Evolutionary conservation across 2,329 filamentous ascomycete genomes (phyloP), one percentile per base, ranked within the genome.

Genomic region (Eutypella sp.): DNA sequence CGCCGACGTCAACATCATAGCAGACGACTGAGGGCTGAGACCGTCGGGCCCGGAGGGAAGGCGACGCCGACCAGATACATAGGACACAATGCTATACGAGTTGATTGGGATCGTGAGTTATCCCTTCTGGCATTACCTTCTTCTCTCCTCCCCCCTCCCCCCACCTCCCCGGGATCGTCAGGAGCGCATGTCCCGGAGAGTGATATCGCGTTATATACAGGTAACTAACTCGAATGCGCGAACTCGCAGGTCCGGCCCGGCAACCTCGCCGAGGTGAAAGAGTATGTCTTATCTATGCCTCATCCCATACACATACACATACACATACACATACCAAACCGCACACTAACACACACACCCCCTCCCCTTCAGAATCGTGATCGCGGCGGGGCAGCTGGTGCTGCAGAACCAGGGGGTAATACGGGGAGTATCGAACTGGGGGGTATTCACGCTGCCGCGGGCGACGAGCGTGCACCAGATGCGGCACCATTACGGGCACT

Each of bases 391-490:
- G 58, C 82, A 84, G 57, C 79, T 92, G 53, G 79, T 99, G 64
- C 86, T 99, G 60, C 78, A 80, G 57, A 80, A 84, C 55, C 86
- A 87, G 66, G 93, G 93, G 67, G 91, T 96, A 46, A 82, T 99
- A 63, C 90, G 93, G 58, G 90, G 90, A 64, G 78, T 95, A 63
- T 85, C 85, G 57, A 99, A 99, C 77, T 99, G 93, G 93, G 93
- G 93, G 64, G 79, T 87, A 57, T 96, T 93, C 72, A 77, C 85
- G 40, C 85, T 99, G 16, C 92, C 93, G 40, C 86, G 84, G 56
- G 82, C 89, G 51, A 77, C 84, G 48, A 84, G 83, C 51, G 85
- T 85, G 63, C 85, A 95, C 68, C 90, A 96, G 71, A 82, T 86
- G 57, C 83, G 82, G 55, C 86, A 97, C 77, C 81, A 81, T 54